Conservation (phyloP, 345 rosid genomes). For the Pelargonium nanum region DNA sequence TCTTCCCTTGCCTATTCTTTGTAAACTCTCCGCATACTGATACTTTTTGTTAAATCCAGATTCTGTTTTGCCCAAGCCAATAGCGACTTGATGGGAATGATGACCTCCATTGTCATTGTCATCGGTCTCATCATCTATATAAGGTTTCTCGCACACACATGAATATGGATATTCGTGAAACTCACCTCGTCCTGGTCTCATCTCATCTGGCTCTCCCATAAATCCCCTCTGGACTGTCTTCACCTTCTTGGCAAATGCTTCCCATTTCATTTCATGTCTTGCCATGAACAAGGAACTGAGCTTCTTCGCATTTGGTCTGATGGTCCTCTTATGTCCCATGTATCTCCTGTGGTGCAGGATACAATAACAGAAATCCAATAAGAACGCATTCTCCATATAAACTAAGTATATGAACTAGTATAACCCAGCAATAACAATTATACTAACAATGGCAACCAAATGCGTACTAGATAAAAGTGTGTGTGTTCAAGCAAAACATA, state of each 20-base stretch:
- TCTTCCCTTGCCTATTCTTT: not conserved
- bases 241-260: slow-evolving; percentile 67
- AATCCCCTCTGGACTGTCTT: slow-evolving; percentile 85
- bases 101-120: slow-evolving; percentile 11
- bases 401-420: too few species aligned
- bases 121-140: slow-evolving; percentile 2
- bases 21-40: not conserved
- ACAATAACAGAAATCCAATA: not conserved
- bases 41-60: not conserved
- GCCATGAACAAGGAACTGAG: slow-evolving; percentile 67
- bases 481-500: too few species aligned
- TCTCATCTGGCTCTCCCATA: slow-evolving; percentile 94
- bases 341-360: slow-evolving; percentile 54
- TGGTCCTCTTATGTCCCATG: slow-evolving; percentile 91
- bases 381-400: too few species aligned
- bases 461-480: too few species aligned
- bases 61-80: not conserved
- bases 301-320: slow-evolving; percentile 87
- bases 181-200: slow-evolving; percentile 80
- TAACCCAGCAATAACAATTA: too few species aligned
- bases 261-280: slow-evolving; percentile 69
- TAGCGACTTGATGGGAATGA: not conserved
- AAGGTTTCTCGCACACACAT: slow-evolving; percentile 67
- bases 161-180: slow-evolving; percentile 78
- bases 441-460: too few species aligned